Conservation (phyloP, 257 asterid genomes). For the Henckelia pumila region DNA sequence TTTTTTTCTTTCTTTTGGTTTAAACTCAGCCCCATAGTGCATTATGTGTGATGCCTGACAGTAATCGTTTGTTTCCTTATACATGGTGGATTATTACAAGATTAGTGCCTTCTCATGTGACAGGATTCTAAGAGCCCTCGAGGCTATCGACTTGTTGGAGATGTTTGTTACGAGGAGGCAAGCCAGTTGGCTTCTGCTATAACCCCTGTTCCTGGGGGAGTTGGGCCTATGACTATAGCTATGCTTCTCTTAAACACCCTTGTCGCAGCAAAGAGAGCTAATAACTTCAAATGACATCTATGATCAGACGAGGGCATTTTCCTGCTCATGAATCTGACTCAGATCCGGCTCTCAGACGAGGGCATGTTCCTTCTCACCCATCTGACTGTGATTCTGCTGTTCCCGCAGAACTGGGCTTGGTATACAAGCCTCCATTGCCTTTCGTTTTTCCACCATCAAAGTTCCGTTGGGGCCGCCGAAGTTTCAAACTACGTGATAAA, state of each 20-base stretch:
- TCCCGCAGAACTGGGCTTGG: background rate
- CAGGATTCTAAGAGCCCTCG: constrained; percentile 65
- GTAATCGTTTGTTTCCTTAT: background rate
- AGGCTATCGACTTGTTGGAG: constrained; percentile 85
- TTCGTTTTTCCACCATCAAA: background rate
- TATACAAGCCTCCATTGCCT: background rate
- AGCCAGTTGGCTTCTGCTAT: constrained; percentile 87
- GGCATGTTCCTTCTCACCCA: background rate
- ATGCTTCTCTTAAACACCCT: constrained; percentile 95
- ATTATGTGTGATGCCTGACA: no score
- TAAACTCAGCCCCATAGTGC: background rate
- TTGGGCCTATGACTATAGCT: constrained; percentile 98
- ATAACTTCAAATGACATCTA: constrained; percentile 45
- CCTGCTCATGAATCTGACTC: background rate
- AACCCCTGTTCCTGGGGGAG: constrained; percentile 97
- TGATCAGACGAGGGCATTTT: background rate
- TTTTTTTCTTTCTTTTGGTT: background rate
- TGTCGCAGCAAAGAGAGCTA: constrained; percentile 69
- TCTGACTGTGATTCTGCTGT: background rate
- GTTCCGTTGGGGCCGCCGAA: background rate
- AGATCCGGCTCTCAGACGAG: background rate
- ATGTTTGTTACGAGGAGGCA: constrained; percentile 90
- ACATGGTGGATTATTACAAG: background rate
- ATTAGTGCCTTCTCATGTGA: constrained; percentile 12
- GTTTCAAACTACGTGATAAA: no score